Percentiles rank a stretch among this genome's conserved stretches.
Conservation (phyloP, 148 eudicot species). For the Limonium bicolor region DNA sequence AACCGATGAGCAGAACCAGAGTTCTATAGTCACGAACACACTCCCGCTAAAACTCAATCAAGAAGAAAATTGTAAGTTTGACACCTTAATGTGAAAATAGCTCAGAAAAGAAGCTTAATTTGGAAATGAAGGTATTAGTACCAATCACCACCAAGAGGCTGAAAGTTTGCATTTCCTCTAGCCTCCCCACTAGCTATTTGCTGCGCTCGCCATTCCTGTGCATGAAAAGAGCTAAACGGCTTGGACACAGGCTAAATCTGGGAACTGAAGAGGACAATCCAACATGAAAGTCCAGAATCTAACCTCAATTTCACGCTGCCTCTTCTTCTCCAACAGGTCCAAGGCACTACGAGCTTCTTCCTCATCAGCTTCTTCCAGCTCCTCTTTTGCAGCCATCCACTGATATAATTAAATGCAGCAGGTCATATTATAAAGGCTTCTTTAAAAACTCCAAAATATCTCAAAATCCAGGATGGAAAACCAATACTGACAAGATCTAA, state of each 20-base stretch:
- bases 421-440: neutral
- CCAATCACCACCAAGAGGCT: constrained; percentile 98
- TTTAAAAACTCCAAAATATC: too few relatives aligned
- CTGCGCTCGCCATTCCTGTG: constrained; percentile 84
- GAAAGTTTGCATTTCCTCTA: constrained; percentile 90
- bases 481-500: too few relatives aligned
- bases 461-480: too few relatives aligned
- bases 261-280: neutral
- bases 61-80: neutral
- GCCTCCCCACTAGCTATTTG: constrained; percentile 97
- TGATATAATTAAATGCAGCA: constrained; percentile 9
- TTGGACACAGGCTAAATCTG: neutral
- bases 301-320: constrained; percentile 90
- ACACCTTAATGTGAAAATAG: neutral
- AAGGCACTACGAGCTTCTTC: constrained; percentile 61
- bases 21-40: neutral
- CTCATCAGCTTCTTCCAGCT: constrained; percentile 69
- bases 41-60: neutral
- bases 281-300: constrained; percentile 14
- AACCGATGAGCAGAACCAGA: neutral
- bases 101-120: neutral
- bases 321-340: constrained; percentile 75
- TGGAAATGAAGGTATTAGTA: constrained; percentile 12
- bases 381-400: constrained; percentile 99
- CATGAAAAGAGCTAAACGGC: neutral